Evolutionary conservation across 2,329 filamentous ascomycete genomes (phyloP).

Genomic region (Paecilomyces dactylethromorphus): DNA sequence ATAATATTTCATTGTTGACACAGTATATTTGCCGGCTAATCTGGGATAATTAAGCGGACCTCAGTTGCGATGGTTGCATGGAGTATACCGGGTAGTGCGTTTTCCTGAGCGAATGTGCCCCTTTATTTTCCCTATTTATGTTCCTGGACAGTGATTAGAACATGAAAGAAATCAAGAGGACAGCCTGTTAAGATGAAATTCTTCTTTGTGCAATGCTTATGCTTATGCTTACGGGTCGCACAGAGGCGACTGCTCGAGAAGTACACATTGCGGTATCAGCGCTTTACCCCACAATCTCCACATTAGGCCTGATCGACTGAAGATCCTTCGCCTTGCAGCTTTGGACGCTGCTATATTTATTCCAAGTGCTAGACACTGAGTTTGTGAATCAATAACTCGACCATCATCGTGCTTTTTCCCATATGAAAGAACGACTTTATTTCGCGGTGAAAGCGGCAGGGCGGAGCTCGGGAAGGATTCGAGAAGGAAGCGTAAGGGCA

Average conservation of each 20-base stretch:
- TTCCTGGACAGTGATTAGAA: neutral
- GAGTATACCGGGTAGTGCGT: neutral
- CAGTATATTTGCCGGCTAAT: neutral
- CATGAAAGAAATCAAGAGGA: neutral
- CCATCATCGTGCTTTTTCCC: neutral
- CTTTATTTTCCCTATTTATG: neutral
- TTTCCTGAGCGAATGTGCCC: neutral
- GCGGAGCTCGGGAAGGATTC: neutral
- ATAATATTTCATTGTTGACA: neutral
- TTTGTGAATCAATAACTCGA: neutral
- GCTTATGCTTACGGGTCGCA: neutral
- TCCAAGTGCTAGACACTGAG: neutral
- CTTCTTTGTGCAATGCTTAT: neutral
- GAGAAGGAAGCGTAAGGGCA: neutral
- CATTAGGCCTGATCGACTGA: neutral
- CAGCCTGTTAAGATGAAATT: neutral
- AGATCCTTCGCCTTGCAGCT: neutral
- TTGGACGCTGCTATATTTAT: neutral
- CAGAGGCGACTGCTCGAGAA: neutral
- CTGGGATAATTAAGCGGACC: neutral
- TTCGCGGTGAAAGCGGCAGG: neutral
- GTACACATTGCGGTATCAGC: neutral
- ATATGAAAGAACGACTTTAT: neutral
- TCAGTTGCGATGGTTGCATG: neutral
- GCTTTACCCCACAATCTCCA: neutral